Evolutionary conservation across 495 filamentous ascomycete species (phyloP).

Genomic region (Xylaria grammica): DNA sequence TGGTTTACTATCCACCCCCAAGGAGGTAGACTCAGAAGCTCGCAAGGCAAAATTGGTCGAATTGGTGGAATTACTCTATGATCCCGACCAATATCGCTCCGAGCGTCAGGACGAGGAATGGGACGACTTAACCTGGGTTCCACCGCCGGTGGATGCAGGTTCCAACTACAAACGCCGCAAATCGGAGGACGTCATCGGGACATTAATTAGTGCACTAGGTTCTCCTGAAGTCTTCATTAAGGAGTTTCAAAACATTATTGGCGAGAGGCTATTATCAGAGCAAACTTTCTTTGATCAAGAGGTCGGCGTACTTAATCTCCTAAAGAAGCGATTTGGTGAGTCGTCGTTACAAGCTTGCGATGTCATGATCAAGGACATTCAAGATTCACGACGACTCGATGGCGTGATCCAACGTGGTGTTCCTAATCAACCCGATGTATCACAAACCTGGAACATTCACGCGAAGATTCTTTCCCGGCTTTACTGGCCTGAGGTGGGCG

Average conservation of each 20-base stretch:
- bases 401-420: slow-evolving; percentile 58
- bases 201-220: slow-evolving; percentile 84
- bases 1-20: slow-evolving; percentile 76
- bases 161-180: slow-evolving; percentile 90
- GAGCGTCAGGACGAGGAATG: slow-evolving; percentile 64
- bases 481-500: slow-evolving; percentile 88
- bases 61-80: slow-evolving; percentile 73
- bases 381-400: slow-evolving; percentile 79
- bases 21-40: slow-evolving; percentile 53
- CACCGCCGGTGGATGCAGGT: slow-evolving; percentile 90
- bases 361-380: slow-evolving; percentile 96
- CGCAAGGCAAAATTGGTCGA: slow-evolving; percentile 63
- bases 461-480: slow-evolving; percentile 88
- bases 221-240: slow-evolving; percentile 89
- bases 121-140: slow-evolving; percentile 89
- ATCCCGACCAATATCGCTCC: slow-evolving; percentile 58
- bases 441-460: slow-evolving; percentile 53
- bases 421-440: slow-evolving; percentile 37
- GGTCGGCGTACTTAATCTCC: slow-evolving; percentile 74
- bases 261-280: slow-evolving; percentile 78
- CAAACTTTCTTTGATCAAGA: slow-evolving; percentile 76
- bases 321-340: slow-evolving; percentile 90
- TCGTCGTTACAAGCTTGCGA: slow-evolving; percentile 85
- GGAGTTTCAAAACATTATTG: slow-evolving; percentile 85
- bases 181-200: slow-evolving; percentile 88